Conservation (phyloP, 495 filamentous ascomycete species). For the Trypethelium eluteriae region DNA sequence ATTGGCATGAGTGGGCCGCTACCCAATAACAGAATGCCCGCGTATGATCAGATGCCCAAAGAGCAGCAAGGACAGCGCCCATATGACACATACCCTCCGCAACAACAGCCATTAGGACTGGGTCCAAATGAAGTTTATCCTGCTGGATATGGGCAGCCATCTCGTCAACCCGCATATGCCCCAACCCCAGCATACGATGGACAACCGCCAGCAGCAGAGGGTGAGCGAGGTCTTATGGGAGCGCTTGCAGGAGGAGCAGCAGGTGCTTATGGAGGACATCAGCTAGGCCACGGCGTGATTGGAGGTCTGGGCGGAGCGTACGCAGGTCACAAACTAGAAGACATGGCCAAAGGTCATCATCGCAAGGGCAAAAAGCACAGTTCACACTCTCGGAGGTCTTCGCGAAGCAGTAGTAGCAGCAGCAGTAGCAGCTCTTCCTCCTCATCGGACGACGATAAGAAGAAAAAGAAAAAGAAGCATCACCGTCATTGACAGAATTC, state of each 20-base stretch:
- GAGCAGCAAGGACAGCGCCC: neutral
- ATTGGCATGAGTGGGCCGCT: neutral
- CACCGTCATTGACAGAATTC: neutral
- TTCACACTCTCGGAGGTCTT: neutral
- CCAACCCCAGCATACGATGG: constrained; percentile 2
- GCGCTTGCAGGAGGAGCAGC: constrained; percentile 35
- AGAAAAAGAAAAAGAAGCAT: constrained; percentile 3
- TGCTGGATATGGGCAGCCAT: constrained; percentile 6
- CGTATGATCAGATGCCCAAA: neutral
- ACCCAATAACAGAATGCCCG: neutral
- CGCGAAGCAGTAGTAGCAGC: constrained; percentile 18
- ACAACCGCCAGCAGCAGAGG: constrained; percentile 21
- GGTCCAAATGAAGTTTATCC: constrained; percentile 4
- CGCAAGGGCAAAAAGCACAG: constrained; percentile 15
- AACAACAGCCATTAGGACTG: neutral
- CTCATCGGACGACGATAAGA: constrained; percentile 17
- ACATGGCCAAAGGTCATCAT: constrained; percentile 26
- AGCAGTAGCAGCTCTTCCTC: constrained; percentile 16
- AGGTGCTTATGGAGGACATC: constrained; percentile 34
- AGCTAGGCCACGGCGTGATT: constrained; percentile 33
- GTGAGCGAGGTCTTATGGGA: constrained; percentile 36
- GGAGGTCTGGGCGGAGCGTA: constrained; percentile 33
- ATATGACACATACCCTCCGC: neutral
- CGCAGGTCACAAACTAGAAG: constrained; percentile 35
- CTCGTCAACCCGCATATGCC: constrained; percentile 11